Conservation (phyloP, 2,329 filamentous ascomycete species). For the Neoascochyta sp. region DNA sequence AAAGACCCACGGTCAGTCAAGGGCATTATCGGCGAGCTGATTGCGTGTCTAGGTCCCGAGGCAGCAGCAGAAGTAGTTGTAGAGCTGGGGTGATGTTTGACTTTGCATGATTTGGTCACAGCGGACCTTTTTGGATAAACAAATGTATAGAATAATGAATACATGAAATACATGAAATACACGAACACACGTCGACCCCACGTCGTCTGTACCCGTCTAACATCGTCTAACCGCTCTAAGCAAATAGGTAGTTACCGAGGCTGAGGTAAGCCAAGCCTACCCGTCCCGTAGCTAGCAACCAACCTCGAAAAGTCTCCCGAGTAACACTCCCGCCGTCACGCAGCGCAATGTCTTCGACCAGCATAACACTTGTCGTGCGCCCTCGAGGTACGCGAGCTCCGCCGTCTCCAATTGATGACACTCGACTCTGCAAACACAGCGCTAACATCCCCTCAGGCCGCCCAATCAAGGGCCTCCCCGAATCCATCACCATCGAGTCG, state of each 20-base stretch:
- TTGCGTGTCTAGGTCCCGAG: slow-evolving; percentile 62
- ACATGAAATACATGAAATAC: too few relatives aligned
- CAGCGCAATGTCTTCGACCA: slow-evolving; percentile 41
- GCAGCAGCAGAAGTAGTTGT: slow-evolving; percentile 57
- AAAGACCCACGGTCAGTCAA: slow-evolving; percentile 54
- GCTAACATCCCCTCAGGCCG: slow-evolving; percentile 47
- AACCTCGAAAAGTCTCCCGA: slow-evolving; percentile 7
- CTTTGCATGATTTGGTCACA: too few relatives aligned
- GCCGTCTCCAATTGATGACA: too few relatives aligned
- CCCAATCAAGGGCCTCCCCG: slow-evolving; percentile 59
- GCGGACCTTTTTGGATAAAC: too few relatives aligned
- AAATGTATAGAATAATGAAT: too few relatives aligned
- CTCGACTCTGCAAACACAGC: too few relatives aligned
- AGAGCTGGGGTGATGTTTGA: slow-evolving; percentile 52
- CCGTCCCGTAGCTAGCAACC: slow-evolving; percentile 8
- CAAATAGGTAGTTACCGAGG: too few relatives aligned
- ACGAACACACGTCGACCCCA: too few relatives aligned
- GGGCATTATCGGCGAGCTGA: slow-evolving; percentile 62
- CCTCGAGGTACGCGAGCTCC: slow-evolving; percentile 45
- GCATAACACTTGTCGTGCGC: slow-evolving; percentile 44
- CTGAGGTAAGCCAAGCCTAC: too few relatives aligned
- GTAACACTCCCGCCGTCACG: too few relatives aligned
- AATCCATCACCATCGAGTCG: slow-evolving; percentile 51
- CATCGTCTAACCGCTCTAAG: too few relatives aligned
- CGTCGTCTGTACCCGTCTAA: too few relatives aligned